A percentile compares a stretch with the other conserved stretches of the same genome.
Evolutionary conservation across 2,329 filamentous ascomycete genomes (phyloP).

Genomic region (Metarhizium sp.): DNA sequence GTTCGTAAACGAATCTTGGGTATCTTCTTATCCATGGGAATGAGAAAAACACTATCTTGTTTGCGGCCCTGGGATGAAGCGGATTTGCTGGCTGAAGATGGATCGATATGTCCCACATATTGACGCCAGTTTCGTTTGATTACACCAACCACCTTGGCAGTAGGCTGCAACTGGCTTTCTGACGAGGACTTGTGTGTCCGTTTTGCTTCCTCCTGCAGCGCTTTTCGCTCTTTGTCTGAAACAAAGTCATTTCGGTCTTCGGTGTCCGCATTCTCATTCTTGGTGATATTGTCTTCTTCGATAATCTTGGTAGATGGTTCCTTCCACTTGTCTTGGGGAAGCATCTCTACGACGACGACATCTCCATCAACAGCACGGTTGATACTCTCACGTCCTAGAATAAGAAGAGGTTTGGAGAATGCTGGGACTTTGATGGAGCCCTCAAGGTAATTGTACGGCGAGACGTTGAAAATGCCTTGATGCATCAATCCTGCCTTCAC

Average conservation of each 20-base stretch:
- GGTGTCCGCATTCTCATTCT: slow-evolving; percentile 85
- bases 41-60: slow-evolving; percentile 87
- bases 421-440: slow-evolving; percentile 82
- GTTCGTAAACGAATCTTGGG: slow-evolving; percentile 93
- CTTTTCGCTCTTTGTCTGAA: slow-evolving; percentile 78
- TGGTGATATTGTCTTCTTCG: slow-evolving; percentile 84
- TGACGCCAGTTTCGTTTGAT: slow-evolving; percentile 97
- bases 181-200: slow-evolving; percentile 67
- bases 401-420: slow-evolving; percentile 79
- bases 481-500: slow-evolving; percentile 82
- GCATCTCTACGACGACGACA: slow-evolving; percentile 82
- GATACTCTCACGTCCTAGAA: slow-evolving; percentile 90
- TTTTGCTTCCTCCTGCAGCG: slow-evolving; percentile 85
- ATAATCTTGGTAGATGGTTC: slow-evolving; percentile 90
- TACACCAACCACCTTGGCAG: slow-evolving; percentile 82
- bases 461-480: slow-evolving; percentile 92
- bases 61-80: slow-evolving; percentile 68
- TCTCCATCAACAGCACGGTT: slow-evolving; percentile 91
- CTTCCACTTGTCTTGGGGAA: slow-evolving; percentile 96
- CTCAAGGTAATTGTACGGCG: slow-evolving; percentile 95
- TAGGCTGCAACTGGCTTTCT: slow-evolving; percentile 78
- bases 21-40: slow-evolving; percentile 97
- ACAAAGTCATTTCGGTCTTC: slow-evolving; percentile 70
- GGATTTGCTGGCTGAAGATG: slow-evolving; percentile 67
- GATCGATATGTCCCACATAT: slow-evolving; percentile 92